These are phyloP conservation scores for Linum tenue DNA, from an alignment of 345 rosid genomes.

Conservation along the genomic window DNA sequence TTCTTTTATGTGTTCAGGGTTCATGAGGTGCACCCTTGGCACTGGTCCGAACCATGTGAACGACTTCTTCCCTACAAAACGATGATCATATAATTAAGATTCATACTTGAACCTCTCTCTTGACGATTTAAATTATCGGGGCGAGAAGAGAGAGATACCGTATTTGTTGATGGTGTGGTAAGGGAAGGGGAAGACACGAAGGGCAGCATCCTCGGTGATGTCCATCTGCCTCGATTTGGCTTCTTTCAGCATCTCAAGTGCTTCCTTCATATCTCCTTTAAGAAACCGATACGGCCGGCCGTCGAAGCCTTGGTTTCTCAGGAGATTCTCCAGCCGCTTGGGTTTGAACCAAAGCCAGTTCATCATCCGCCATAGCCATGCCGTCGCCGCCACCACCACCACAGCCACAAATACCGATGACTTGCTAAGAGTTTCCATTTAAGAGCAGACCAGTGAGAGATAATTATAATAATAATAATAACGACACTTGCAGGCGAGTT, in stretches of 20 bases:
- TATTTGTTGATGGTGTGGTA: background rate
- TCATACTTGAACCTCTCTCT: too few species aligned
- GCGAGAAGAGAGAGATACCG: background rate
- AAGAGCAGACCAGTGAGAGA: too few species aligned
- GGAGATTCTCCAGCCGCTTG: constrained; percentile 28
- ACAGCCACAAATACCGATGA: background rate
- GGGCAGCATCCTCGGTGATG: constrained; percentile 24
- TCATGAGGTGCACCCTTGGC: background rate
- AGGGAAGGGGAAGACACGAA: constrained; percentile 27
- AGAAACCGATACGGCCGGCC: constrained; percentile 35
- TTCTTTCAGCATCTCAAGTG: constrained; percentile 18
- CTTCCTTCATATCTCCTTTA: constrained; percentile 33
- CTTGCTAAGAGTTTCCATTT: too few species aligned
- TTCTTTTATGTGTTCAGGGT: background rate
- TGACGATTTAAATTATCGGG: background rate
- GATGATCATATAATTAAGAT: too few species aligned
- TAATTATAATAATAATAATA: too few species aligned
- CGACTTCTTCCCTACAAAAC: background rate
- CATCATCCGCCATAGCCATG: constrained; percentile 27
- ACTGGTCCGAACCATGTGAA: background rate
- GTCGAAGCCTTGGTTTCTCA: constrained; percentile 38
- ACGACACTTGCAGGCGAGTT: too few species aligned
- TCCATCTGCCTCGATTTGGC: constrained; percentile 30
- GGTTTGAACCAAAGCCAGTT: constrained; percentile 43
- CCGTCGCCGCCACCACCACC: background rate